A percentile compares a stretch with the other conserved stretches of the same genome.
Conservation (phyloP, 306 rosid species). For the Ormosia semicastrata region DNA sequence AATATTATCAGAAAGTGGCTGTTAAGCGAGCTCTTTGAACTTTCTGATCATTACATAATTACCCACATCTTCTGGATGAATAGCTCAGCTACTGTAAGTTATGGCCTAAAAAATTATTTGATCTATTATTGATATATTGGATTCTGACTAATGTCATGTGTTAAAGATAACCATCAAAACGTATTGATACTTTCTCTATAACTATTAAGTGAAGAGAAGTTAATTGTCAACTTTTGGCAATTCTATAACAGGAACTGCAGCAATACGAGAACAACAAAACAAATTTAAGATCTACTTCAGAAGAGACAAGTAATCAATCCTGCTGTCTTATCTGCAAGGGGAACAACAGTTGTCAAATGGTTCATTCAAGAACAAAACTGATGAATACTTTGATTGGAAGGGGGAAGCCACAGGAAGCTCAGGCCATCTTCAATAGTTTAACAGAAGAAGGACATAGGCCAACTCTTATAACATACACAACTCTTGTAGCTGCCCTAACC, state of each 20-base stretch:
- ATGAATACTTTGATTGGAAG: constrained; percentile 67
- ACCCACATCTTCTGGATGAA: background rate
- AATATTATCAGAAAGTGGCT: background rate
- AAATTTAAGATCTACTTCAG: constrained; percentile 44
- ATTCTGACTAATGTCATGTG: background rate
- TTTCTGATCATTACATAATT: background rate
- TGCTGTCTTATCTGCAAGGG: constrained; percentile 63
- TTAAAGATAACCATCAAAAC: background rate
- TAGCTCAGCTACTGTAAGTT: background rate
- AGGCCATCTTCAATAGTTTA: constrained; percentile 56
- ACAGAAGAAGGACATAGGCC: constrained; percentile 86
- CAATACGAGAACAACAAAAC: constrained; percentile 40
- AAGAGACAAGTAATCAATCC: constrained; percentile 44
- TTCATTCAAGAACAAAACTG: constrained; percentile 81
- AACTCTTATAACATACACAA: constrained; percentile 80
- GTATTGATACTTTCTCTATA: background rate
- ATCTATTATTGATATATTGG: background rate
- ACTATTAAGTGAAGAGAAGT: background rate
- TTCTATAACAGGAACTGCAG: constrained; percentile 46
- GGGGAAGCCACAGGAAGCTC: constrained; percentile 83
- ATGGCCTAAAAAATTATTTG: background rate
- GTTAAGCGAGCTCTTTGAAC: background rate
- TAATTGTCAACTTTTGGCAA: constrained; percentile 18
- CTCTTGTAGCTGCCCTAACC: constrained; percentile 86
- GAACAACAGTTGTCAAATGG: constrained; percentile 65